These are phyloP conservation scores for Rhododendron williamsianum DNA, from an alignment of 148 eudicot species.

Conservation along the genomic window DNA sequence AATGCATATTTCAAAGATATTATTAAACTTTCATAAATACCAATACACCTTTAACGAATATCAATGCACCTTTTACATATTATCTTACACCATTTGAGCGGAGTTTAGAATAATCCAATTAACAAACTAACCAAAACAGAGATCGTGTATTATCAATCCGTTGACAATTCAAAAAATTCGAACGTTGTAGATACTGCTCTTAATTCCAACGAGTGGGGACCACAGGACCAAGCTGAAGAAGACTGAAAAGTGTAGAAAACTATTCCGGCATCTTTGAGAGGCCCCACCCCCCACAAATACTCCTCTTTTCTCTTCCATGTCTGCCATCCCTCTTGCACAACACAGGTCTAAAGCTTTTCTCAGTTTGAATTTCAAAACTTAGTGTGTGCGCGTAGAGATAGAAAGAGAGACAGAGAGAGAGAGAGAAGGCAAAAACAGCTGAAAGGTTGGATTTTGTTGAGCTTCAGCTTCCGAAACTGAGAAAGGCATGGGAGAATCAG, in stretches of 20 bases:
- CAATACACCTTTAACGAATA: no score
- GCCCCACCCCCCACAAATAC: neutral
- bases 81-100: no score
- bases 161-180: slow-evolving; percentile 8
- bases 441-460: neutral
- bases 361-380: slow-evolving; percentile 9
- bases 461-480: neutral
- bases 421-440: neutral
- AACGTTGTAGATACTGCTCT: slow-evolving; percentile 2
- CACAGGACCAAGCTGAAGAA: neutral
- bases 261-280: neutral
- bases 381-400: neutral
- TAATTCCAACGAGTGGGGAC: slow-evolving; percentile 6
- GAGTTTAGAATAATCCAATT: neutral
- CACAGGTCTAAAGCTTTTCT: neutral
- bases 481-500: slow-evolving; percentile 18
- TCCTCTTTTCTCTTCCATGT: neutral
- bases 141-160: neutral
- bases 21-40: no score
- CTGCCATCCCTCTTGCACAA: neutral
- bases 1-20: no score
- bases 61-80: no score
- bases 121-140: neutral
- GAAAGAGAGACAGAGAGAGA: neutral
- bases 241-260: neutral